A percentile compares a stretch with the other conserved stretches of the same genome.
Conservation (phyloP, 441 rosid species). For the Populus tomentosa region DNA sequence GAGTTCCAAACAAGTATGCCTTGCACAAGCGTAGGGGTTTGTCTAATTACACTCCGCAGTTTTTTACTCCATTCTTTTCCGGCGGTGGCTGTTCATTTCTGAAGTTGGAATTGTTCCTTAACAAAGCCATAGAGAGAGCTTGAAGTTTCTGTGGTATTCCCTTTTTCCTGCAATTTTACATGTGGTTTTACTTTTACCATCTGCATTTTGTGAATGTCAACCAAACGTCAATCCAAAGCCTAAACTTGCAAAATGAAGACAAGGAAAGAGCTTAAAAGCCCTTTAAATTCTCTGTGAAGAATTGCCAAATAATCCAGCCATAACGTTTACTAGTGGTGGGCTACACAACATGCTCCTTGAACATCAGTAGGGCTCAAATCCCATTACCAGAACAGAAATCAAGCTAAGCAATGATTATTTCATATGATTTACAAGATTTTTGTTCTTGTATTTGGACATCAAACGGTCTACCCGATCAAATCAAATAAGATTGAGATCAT, state of each 20-base stretch:
- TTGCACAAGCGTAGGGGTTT: not conserved
- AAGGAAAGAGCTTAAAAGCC: not conserved
- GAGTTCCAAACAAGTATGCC: not conserved
- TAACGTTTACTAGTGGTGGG: not conserved
- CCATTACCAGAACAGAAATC: slow-evolving; percentile 23
- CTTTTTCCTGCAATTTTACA: no score
- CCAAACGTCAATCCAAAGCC: not conserved
- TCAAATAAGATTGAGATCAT: slow-evolving; percentile 24
- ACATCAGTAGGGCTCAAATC: slow-evolving; percentile 21
- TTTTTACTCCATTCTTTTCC: not conserved
- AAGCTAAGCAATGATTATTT: slow-evolving; percentile 24
- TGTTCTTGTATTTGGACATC: slow-evolving; percentile 3
- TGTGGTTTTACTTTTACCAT: no score
- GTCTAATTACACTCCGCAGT: not conserved
- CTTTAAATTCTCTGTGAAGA: not conserved
- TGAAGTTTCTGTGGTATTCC: not conserved
- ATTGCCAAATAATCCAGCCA: not conserved
- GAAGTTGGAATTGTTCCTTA: not conserved
- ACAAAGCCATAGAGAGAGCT: not conserved
- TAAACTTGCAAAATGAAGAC: not conserved
- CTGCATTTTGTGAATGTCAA: not conserved
- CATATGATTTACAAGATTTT: slow-evolving; percentile 13
- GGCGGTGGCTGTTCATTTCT: not conserved
- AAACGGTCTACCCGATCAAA: slow-evolving; percentile 18
- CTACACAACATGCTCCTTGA: not conserved